Conservation (phyloP, 83 land plant species). For the Larix sibirica region DNA sequence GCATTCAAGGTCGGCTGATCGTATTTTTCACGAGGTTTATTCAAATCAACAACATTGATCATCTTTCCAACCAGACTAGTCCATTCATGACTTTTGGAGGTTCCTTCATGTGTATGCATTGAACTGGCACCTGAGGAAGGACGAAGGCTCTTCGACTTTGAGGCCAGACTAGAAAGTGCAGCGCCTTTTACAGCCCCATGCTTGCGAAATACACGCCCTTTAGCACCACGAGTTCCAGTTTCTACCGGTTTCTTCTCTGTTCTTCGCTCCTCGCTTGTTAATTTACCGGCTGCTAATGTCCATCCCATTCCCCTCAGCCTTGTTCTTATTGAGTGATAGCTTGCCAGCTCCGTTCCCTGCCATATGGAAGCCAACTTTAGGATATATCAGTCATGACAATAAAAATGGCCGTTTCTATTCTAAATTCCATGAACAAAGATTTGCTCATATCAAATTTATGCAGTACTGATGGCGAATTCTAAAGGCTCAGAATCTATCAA, state of each 20-base stretch:
- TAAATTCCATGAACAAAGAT: no score
- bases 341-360: background rate
- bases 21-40: conserved; percentile 9
- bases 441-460: no score
- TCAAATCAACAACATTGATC: conserved; percentile 14
- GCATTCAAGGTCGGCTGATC: conserved; percentile 3
- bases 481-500: no score
- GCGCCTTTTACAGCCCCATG: no score
- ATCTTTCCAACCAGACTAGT: conserved; percentile 10
- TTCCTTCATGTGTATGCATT: background rate
- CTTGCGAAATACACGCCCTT: background rate
- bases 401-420: no score
- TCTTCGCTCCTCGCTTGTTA: background rate
- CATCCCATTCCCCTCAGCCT: background rate
- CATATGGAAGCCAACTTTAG: background rate
- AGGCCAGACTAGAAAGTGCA: background rate
- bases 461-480: no score
- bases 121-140: conserved; percentile 8
- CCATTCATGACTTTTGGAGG: background rate
- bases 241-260: background rate
- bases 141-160: background rate
- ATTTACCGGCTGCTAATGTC: background rate
- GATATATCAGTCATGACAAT: no score
- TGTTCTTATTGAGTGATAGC: background rate
- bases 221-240: background rate